A percentile compares a stretch with the other conserved stretches of the same genome.
These are phyloP conservation scores for Boletus rufocinnamomeus DNA, from an alignment of 768 basidiomycete genomes.

Conservation along the genomic window DNA sequence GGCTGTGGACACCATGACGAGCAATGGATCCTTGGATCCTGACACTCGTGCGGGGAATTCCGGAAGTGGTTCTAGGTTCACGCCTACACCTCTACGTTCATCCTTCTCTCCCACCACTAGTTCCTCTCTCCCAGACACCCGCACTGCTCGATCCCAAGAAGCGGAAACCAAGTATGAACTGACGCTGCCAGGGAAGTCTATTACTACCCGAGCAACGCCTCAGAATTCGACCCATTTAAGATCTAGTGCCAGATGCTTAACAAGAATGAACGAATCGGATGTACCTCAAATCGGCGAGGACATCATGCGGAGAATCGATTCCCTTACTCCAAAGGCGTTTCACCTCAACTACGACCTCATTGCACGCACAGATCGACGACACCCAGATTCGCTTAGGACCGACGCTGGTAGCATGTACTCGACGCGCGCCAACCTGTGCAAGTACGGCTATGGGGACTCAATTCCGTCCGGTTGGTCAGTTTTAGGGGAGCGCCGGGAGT, in stretches of 20 bases:
- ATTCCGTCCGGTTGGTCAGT: conserved; percentile 29
- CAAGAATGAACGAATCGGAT: neutral
- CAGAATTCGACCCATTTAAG: neutral
- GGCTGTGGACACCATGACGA: conserved; percentile 52
- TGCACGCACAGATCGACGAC: neutral
- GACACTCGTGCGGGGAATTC: neutral
- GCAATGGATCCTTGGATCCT: conserved; percentile 35
- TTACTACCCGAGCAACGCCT: neutral
- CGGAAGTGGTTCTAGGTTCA: conserved; percentile 22
- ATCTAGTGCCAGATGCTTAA: neutral
- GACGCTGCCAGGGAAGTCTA: neutral
- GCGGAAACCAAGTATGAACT: neutral
- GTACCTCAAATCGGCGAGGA: neutral
- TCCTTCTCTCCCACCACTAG: neutral
- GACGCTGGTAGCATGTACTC: conserved; percentile 30
- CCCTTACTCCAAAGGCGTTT: neutral
- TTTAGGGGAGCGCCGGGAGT: conserved; percentile 11
- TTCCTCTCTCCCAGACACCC: neutral
- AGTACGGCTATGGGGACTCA: conserved; percentile 25
- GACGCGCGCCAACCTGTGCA: conserved; percentile 26
- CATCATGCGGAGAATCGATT: neutral
- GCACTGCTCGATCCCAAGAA: neutral
- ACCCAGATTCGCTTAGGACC: conserved; percentile 6
- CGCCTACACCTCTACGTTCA: conserved; percentile 23
- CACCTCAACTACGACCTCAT: conserved; percentile 4